These are phyloP conservation scores for Coniochaeta sp. DNA, from an alignment of 2,329 filamentous ascomycete species.

Conservation along the genomic window DNA sequence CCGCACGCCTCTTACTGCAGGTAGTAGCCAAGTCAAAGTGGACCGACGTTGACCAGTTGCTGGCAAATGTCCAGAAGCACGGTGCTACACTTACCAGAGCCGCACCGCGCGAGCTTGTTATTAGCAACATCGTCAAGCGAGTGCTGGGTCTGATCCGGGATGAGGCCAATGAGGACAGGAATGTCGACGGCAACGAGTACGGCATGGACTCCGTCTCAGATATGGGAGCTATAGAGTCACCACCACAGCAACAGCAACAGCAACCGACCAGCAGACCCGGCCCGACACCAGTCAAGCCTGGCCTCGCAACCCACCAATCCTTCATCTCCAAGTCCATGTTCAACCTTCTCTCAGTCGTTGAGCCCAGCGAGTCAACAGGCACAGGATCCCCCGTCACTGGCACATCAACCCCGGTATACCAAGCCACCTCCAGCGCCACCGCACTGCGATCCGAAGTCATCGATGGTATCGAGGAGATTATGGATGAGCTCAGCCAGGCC, in stretches of 20 bases:
- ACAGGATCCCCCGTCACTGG: conserved; percentile 23
- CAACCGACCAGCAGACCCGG: conserved; percentile 8
- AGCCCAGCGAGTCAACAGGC: conserved; percentile 37
- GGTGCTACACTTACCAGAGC: conserved; percentile 74
- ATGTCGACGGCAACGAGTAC: conserved; percentile 49
- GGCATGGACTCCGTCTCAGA: conserved; percentile 55
- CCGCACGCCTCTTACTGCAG: conserved; percentile 78
- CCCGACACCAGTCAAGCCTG: neutral
- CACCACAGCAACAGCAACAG: neutral
- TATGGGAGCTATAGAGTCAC: conserved; percentile 6
- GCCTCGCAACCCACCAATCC: conserved; percentile 26
- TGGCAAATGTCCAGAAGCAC: conserved; percentile 71
- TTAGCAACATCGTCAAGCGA: conserved; percentile 89
- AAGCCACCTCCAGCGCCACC: conserved; percentile 39
- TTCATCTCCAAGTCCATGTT: conserved; percentile 73
- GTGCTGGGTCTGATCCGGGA: conserved; percentile 88
- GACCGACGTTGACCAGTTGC: conserved; percentile 68
- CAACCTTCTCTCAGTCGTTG: conserved; percentile 71
- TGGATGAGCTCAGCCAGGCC: conserved; percentile 88
- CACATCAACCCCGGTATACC: conserved; percentile 24
- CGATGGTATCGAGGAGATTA: conserved; percentile 89
- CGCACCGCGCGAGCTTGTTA: conserved; percentile 83
- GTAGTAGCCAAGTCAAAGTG: conserved; percentile 79
- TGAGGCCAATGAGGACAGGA: conserved; percentile 76
- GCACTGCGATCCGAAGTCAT: conserved; percentile 86